phyloP scores from a whole-genome alignment of 192 early-diverging fungal genomes.

The Kickxella alabastrina region DNA sequence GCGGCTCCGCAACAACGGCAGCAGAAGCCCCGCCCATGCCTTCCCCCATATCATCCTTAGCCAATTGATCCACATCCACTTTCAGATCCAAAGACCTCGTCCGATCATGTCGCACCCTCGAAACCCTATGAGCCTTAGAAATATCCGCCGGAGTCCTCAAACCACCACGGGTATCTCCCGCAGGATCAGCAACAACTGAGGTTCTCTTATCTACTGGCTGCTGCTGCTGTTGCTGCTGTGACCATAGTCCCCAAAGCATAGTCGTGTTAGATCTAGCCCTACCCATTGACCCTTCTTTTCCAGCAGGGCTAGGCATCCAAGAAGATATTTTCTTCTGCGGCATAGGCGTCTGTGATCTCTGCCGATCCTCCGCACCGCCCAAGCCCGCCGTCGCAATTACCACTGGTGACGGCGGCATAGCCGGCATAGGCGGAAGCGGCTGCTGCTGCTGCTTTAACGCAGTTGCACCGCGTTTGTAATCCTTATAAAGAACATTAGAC shows the following conservation, averaged over 20 bases:
- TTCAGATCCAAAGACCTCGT: too few relatives aligned
- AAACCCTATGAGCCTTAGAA: too few relatives aligned
- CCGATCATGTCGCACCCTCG: too few relatives aligned
- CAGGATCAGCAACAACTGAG: neutral
- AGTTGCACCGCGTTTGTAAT: conserved; percentile 24
- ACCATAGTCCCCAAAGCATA: conserved; percentile 7
- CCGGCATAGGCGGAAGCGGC: too few relatives aligned
- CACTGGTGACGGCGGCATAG: too few relatives aligned
- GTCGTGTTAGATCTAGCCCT: conserved; percentile 3
- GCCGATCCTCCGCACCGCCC: neutral
- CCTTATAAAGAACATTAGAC: conserved; percentile 27
- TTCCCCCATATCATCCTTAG: too few relatives aligned
- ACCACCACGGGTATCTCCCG: too few relatives aligned
- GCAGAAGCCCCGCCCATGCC: too few relatives aligned
- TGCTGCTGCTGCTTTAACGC: too few relatives aligned
- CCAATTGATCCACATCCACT: too few relatives aligned
- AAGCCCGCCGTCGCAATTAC: too few relatives aligned
- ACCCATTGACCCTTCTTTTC: neutral
- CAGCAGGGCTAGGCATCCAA: conserved; percentile 1
- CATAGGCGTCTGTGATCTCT: conserved; percentile 22
- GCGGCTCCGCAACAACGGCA: conserved; percentile 26
- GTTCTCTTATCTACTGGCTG: neutral
- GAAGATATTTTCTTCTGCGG: neutral
- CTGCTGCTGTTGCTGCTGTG: neutral
- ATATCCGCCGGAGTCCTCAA: too few relatives aligned